phyloP scores from a whole-genome alignment of 805 yeast species.

The Candida glaebosa region DNA sequence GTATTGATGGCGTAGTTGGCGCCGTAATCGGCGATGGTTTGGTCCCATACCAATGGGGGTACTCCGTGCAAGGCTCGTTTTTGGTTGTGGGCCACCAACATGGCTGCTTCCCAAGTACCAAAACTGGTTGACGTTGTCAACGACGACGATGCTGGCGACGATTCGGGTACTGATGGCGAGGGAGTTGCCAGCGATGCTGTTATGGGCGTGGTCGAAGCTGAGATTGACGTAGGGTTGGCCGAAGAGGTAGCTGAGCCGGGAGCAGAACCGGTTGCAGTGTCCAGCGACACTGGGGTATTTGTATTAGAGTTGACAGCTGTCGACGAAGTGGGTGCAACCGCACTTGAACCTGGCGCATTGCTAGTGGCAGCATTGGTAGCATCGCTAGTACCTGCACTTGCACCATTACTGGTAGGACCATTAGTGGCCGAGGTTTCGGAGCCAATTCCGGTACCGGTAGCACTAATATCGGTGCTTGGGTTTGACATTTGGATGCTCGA shows the following conservation, averaged over 20 bases:
- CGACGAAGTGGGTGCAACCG: background rate
- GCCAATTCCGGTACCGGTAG: too few species aligned
- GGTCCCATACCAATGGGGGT: conserved; percentile 30
- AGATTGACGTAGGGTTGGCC: background rate
- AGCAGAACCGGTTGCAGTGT: conserved; percentile 2
- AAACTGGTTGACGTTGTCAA: conserved; percentile 13
- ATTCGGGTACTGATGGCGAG: conserved; percentile 11
- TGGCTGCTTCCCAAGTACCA: conserved; percentile 22
- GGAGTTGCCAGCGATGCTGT: conserved; percentile 10
- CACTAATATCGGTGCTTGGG: too few species aligned
- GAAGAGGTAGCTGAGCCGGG: conserved; percentile 4
- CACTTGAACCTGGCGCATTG: conserved; percentile 6
- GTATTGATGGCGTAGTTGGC: conserved; percentile 40
- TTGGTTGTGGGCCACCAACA: conserved; percentile 33
- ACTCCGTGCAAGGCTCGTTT: conserved; percentile 36
- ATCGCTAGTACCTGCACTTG: background rate
- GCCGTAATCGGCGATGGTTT: conserved; percentile 31
- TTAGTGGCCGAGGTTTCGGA: too few species aligned
- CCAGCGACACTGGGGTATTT: too few species aligned
- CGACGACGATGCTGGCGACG: conserved; percentile 12
- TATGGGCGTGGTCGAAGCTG: conserved; percentile 6
- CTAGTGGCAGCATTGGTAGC: conserved; percentile 1
- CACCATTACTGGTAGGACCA: background rate
- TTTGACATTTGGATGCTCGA: background rate
- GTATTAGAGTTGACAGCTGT: too few species aligned